Evolutionary conservation across 208 protist species (phyloP).

Genomic region (Trypanosoma boissoni): DNA sequence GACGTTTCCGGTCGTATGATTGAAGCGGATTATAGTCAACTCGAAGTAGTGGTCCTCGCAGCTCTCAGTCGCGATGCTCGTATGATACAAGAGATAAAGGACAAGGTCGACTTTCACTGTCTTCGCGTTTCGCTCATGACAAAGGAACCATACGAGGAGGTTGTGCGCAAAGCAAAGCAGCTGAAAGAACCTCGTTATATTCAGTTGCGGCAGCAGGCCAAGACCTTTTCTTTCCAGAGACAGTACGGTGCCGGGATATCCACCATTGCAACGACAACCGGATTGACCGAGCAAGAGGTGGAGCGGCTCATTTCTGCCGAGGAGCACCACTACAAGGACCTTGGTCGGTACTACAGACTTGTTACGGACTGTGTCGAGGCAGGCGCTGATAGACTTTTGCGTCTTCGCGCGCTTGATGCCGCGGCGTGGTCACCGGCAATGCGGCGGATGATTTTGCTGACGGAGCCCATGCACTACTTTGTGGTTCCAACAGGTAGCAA

Average conservation of each 20-base stretch:
- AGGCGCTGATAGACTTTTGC: constrained; percentile 67
- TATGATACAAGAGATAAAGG: constrained; percentile 86
- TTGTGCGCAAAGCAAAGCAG: constrained; percentile 80
- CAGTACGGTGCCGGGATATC: constrained; percentile 86
- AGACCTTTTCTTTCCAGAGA: constrained; percentile 91
- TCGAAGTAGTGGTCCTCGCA: constrained; percentile 90
- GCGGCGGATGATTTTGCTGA: constrained; percentile 74
- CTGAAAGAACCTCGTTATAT: constrained; percentile 84
- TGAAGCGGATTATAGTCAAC: constrained; percentile 89
- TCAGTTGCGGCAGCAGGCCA: constrained; percentile 89
- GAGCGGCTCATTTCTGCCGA: constrained; percentile 81
- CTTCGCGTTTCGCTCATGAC: constrained; percentile 86
- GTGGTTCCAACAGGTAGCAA: constrained; percentile 85
- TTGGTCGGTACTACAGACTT: constrained; percentile 74
- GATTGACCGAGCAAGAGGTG: constrained; percentile 83
- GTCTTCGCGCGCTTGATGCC: constrained; percentile 69
- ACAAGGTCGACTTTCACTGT: constrained; percentile 90
- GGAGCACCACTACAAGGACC: constrained; percentile 84
- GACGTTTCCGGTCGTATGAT: constrained; percentile 72
- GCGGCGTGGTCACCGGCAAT: constrained; percentile 51
- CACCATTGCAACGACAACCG: constrained; percentile 83
- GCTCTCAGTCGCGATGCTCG: constrained; percentile 77
- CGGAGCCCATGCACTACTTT: constrained; percentile 83
- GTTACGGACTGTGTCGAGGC: constrained; percentile 78
- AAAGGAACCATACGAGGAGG: constrained; percentile 87